Conservation (phyloP, 2,329 filamentous ascomycete genomes). For the Cytospora piceae region DNA sequence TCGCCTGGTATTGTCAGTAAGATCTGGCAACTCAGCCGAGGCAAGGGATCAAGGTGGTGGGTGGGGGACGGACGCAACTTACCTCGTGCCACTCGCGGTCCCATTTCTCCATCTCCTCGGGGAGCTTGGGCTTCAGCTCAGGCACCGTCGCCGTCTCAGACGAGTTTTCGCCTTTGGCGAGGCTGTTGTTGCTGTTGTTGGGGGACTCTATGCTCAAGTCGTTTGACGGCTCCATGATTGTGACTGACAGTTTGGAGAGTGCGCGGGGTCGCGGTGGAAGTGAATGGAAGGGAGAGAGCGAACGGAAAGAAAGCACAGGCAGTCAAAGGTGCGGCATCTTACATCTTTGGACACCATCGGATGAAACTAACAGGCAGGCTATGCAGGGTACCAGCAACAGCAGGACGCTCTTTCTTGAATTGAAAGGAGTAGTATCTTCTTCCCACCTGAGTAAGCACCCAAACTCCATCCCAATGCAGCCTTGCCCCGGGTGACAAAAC, state of each 20-base stretch:
- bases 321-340: neutral
- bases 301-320: neutral
- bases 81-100: conserved; percentile 7
- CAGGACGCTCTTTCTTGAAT: neutral
- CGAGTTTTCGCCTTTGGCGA: neutral
- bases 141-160: neutral
- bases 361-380: neutral
- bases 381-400: neutral
- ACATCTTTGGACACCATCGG: neutral
- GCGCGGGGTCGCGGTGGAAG: neutral
- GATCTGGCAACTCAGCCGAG: neutral
- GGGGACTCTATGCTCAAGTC: neutral
- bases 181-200: neutral
- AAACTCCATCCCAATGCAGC: neutral
- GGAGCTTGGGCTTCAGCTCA: conserved; percentile 4
- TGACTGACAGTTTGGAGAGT: neutral
- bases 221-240: neutral
- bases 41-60: neutral
- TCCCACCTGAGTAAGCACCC: conserved; percentile 11
- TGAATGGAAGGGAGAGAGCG: neutral
- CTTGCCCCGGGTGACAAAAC: neutral
- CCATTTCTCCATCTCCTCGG: conserved; percentile 10
- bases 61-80: neutral
- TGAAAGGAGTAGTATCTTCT: conserved; percentile 27
- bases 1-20: neutral